Evolutionary conservation across 2,329 filamentous ascomycete species (phyloP).

Genomic region (Microcyclospora tardicrescens): DNA sequence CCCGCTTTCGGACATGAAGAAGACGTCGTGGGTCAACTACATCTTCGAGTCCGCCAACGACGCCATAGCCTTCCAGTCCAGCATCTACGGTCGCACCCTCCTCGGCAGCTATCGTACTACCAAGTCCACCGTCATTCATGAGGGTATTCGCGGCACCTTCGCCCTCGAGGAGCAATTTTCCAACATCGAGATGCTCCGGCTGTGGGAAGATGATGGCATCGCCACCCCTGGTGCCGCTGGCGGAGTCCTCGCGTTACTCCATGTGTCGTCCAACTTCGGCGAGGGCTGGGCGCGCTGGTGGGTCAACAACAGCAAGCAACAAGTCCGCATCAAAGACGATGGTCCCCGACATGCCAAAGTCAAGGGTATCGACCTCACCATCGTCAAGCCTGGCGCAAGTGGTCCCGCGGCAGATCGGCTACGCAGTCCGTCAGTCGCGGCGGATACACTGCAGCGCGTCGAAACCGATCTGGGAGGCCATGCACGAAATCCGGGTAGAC

Average conservation of each 20-base stretch:
- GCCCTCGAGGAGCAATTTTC: slow-evolving; percentile 37
- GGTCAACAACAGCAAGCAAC: slow-evolving; percentile 27
- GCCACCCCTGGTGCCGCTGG: slow-evolving; percentile 21
- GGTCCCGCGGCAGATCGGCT: slow-evolving; percentile 2
- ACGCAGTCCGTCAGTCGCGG: neutral
- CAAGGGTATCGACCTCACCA: slow-evolving; percentile 28
- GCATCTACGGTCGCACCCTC: slow-evolving; percentile 32
- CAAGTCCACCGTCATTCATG: slow-evolving; percentile 33
- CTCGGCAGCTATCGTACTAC: slow-evolving; percentile 30
- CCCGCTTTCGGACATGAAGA: slow-evolving; percentile 21
- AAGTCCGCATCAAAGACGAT: slow-evolving; percentile 29
- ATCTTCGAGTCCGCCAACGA: slow-evolving; percentile 23
- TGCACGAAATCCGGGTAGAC: slow-evolving; percentile 12
- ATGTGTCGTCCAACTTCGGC: slow-evolving; percentile 31
- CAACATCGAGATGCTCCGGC: slow-evolving; percentile 33
- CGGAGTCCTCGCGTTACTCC: slow-evolving; percentile 32
- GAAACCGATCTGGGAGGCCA: slow-evolving; percentile 21
- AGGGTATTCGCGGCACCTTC: slow-evolving; percentile 29
- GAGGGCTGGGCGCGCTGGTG: slow-evolving; percentile 32
- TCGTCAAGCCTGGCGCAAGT: slow-evolving; percentile 19
- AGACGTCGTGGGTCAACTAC: slow-evolving; percentile 35
- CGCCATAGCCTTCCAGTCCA: slow-evolving; percentile 32
- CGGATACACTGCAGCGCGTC: slow-evolving; percentile 13
- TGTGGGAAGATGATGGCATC: slow-evolving; percentile 32
- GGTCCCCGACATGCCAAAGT: slow-evolving; percentile 28